A percentile compares a stretch with the other conserved stretches of the same genome.
Evolutionary conservation across 306 rosid species (phyloP).

Genomic region (Cyclanthera cordifolia): DNA sequence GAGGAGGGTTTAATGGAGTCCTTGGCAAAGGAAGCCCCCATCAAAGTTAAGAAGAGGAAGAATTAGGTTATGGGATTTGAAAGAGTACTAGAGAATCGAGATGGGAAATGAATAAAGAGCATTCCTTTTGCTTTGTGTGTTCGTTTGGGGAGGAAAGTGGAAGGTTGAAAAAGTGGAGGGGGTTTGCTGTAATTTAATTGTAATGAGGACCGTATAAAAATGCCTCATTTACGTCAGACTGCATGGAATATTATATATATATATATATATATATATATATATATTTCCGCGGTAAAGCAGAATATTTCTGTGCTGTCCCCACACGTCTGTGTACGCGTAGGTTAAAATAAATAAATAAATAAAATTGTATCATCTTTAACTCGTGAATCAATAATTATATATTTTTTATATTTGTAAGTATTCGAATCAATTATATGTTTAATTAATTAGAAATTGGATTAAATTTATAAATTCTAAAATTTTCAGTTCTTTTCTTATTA

Average conservation of each 20-base stretch:
- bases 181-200: not conserved
- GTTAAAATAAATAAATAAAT: no score
- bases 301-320: not conserved
- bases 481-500: no score
- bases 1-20: slow-evolving; percentile 7
- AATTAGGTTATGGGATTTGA: not conserved
- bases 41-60: not conserved
- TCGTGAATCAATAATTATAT: no score
- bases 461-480: no score
- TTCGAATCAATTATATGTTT: no score
- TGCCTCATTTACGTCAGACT: not conserved
- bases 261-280: no score
- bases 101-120: not conserved
- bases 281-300: not conserved
- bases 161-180: not conserved
- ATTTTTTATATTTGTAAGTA: no score
- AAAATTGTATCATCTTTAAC: no score
- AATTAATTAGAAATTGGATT: no score
- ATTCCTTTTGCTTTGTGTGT: not conserved
- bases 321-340: not conserved
- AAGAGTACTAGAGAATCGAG: not conserved
- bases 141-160: not conserved
- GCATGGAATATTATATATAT: slow-evolving; percentile 10
- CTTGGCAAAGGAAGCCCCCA: slow-evolving; percentile 27
- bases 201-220: not conserved